Evolutionary conservation across 768 basidiomycete species (phyloP).

Genomic region (Phanerodontia chrysosporium): DNA sequence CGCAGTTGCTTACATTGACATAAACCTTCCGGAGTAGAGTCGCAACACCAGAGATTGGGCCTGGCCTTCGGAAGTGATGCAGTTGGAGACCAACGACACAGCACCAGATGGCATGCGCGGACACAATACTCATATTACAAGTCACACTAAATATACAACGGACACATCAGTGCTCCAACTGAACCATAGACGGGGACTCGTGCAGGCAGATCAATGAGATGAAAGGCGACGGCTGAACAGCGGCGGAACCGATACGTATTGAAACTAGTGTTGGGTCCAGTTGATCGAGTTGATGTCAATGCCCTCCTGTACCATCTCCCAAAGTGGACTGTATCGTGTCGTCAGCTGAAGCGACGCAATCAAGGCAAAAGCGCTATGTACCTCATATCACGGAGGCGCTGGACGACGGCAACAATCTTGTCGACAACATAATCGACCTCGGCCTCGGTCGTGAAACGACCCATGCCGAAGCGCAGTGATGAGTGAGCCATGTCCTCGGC

Average conservation of each 20-base stretch:
- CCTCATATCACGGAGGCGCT: slow-evolving; percentile 92
- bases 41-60: too few relatives aligned
- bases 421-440: slow-evolving; percentile 93
- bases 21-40: too few relatives aligned
- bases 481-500: slow-evolving; percentile 99
- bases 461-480: slow-evolving; percentile 94
- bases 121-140: slow-evolving; percentile 5
- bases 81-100: not conserved
- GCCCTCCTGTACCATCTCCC: slow-evolving; percentile 99
- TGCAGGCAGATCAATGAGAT: too few relatives aligned
- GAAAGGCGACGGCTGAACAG: not conserved
- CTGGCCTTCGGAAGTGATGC: too few relatives aligned
- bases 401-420: slow-evolving; percentile 85
- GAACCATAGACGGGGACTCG: not conserved
- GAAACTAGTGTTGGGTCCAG: slow-evolving; percentile 67
- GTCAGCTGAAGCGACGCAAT: slow-evolving; percentile 2
- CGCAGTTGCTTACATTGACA: too few relatives aligned
- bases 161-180: slow-evolving; percentile 1
- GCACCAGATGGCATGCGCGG: not conserved
- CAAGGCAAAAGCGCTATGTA: slow-evolving; percentile 26
- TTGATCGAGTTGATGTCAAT: slow-evolving; percentile 94
- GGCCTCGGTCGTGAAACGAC: slow-evolving; percentile 95
- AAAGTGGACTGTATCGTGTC: slow-evolving; percentile 63
- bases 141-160: slow-evolving; percentile 6
- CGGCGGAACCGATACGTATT: slow-evolving; percentile 1